phyloP scores from a whole-genome alignment of 75 land plant genomes.

The Pinus taeda region DNA sequence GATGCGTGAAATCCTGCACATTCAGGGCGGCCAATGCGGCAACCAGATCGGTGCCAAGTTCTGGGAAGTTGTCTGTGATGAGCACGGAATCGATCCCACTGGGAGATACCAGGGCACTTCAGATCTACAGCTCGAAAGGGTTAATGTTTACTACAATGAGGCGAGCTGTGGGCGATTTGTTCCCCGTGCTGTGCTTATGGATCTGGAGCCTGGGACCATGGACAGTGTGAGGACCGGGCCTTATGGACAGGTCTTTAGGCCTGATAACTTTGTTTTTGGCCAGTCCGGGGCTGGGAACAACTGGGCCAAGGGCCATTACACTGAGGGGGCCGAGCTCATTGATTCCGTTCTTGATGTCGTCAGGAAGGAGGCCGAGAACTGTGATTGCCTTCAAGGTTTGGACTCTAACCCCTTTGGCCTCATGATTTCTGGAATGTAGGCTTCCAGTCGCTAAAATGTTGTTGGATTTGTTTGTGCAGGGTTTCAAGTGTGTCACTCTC shows the following conservation, averaged over 20 bases:
- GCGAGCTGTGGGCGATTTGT: slow-evolving; percentile 27
- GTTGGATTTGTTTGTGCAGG: background rate
- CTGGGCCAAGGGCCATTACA: slow-evolving; percentile 54
- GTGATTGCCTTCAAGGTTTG: slow-evolving; percentile 23
- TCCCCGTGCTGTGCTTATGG: slow-evolving; percentile 27
- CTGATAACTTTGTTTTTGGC: slow-evolving; percentile 46
- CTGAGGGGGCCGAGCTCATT: slow-evolving; percentile 61
- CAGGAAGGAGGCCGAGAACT: slow-evolving; percentile 44
- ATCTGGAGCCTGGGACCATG: slow-evolving; percentile 23
- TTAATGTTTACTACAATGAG: slow-evolving; percentile 27
- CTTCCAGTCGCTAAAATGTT: too few species aligned
- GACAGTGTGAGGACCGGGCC: slow-evolving; percentile 33
- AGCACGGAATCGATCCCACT: slow-evolving; percentile 39
- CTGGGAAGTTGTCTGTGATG: slow-evolving; percentile 32
- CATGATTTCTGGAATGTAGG: too few species aligned
- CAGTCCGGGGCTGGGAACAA: slow-evolving; percentile 56
- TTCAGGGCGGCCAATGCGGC: slow-evolving; percentile 34
- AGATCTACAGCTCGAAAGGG: slow-evolving; percentile 22
- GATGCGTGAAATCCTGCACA: slow-evolving; percentile 37
- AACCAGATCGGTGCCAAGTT: slow-evolving; percentile 45
- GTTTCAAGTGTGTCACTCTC: slow-evolving; percentile 49
- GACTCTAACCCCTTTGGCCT: background rate
- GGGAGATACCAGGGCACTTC: slow-evolving; percentile 22
- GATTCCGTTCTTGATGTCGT: slow-evolving; percentile 58
- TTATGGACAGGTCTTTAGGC: slow-evolving; percentile 39